These are phyloP conservation scores for Botryobasidium botryosum DNA, from an alignment of 768 basidiomycete species.

Conservation along the genomic window DNA sequence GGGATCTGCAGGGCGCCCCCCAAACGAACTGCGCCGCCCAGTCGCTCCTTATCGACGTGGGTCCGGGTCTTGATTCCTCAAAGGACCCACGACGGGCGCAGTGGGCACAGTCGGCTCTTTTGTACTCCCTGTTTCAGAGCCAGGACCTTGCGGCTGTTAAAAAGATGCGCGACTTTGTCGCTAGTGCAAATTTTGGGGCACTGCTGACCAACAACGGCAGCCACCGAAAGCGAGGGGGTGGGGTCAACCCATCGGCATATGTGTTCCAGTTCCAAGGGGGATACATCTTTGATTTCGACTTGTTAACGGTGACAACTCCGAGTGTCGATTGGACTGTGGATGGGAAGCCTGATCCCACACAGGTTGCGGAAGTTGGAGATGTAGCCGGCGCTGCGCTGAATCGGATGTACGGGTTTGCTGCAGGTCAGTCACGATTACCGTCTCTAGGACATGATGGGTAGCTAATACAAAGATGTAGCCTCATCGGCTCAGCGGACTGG, in stretches of 20 bases:
- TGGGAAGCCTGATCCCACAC: slow-evolving; percentile 30
- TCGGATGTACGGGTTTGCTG: slow-evolving; percentile 42
- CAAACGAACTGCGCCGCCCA: slow-evolving; percentile 36
- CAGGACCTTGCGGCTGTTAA: slow-evolving; percentile 26
- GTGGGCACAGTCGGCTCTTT: slow-evolving; percentile 42
- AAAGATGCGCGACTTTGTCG: slow-evolving; percentile 31
- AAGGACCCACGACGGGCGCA: slow-evolving; percentile 32
- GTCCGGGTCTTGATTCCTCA: slow-evolving; percentile 25
- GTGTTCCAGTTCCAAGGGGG: slow-evolving; percentile 19
- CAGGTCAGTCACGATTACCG: slow-evolving; percentile 33
- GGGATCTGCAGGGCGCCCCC: slow-evolving; percentile 31
- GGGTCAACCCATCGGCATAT: not conserved
- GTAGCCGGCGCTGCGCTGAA: slow-evolving; percentile 29
- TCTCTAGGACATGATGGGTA: no score
- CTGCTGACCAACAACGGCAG: not conserved
- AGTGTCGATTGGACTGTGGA: slow-evolving; percentile 28
- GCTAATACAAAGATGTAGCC: no score
- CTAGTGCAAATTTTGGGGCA: slow-evolving; percentile 33
- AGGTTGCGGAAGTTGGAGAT: slow-evolving; percentile 28
- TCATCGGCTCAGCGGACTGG: slow-evolving; percentile 35
- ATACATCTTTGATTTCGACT: slow-evolving; percentile 42
- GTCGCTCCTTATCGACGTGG: slow-evolving; percentile 37
- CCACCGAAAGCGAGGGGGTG: not conserved
- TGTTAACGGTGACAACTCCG: slow-evolving; percentile 32
- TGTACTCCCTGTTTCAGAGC: slow-evolving; percentile 42